Evolutionary conservation across 1,284 basidiomycete species (phyloP).

Genomic region (Wallemia ichthyophaga): DNA sequence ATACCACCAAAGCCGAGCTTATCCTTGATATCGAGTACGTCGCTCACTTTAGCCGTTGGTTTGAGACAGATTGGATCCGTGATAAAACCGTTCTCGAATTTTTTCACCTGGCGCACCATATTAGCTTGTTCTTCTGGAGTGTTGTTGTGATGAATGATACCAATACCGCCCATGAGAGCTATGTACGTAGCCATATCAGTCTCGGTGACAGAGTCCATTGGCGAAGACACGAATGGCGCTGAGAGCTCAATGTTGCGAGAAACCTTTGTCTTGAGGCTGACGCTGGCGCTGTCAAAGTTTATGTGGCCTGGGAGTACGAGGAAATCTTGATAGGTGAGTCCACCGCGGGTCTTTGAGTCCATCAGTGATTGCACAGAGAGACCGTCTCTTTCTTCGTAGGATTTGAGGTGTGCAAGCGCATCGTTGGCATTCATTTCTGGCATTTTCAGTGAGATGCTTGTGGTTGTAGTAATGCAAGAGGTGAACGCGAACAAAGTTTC

Average conservation of each 20-base stretch:
- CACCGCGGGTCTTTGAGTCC: conserved; percentile 62
- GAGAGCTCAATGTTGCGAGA: conserved; percentile 78
- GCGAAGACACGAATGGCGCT: conserved; percentile 88
- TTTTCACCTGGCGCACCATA: conserved; percentile 92
- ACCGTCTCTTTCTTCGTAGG: conserved; percentile 54
- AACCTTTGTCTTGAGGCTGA: conserved; percentile 54
- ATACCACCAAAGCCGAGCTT: conserved; percentile 85
- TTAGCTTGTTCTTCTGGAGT: conserved; percentile 58
- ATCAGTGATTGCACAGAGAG: conserved; percentile 63
- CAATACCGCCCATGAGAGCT: conserved; percentile 82
- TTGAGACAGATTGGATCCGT: conserved; percentile 68
- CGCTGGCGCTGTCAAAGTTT: conserved; percentile 55
- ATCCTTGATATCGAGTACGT: conserved; percentile 79
- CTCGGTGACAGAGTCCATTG: conserved; percentile 99
- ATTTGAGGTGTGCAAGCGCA: conserved; percentile 40
- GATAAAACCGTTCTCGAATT: conserved; percentile 97
- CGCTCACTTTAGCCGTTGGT: conserved; percentile 46
- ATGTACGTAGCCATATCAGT: conserved; percentile 86
- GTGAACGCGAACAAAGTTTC: too few relatives aligned
- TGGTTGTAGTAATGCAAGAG: background rate
- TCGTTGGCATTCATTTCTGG: conserved; percentile 2
- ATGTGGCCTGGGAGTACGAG: conserved; percentile 85
- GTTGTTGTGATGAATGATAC: conserved; percentile 98
- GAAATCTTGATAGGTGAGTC: conserved; percentile 90
- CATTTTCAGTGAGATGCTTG: background rate